Conservation (phyloP, 2,329 filamentous ascomycete genomes). For the Neofusicoccum sp. region DNA sequence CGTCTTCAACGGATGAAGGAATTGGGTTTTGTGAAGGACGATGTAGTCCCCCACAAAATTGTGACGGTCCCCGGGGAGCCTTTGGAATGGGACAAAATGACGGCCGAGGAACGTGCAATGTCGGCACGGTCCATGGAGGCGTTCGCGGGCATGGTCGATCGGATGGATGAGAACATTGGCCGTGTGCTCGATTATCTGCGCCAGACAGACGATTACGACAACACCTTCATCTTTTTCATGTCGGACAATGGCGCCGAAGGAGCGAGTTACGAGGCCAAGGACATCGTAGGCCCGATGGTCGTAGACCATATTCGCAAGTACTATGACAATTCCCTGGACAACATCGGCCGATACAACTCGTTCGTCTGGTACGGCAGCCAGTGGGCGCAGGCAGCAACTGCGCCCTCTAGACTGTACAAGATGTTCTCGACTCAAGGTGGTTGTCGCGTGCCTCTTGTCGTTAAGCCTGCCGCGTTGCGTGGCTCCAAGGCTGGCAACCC, state of each 20-base stretch:
- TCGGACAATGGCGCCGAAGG: constrained; percentile 66
- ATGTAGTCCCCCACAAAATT: constrained; percentile 48
- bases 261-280: constrained; percentile 60
- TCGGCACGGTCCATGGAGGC: constrained; percentile 62
- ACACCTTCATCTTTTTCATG: constrained; percentile 66
- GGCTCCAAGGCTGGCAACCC: constrained; percentile 27
- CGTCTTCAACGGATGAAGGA: constrained; percentile 59
- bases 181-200: constrained; percentile 60
- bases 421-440: constrained; percentile 51
- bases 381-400: constrained; percentile 59
- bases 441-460: constrained; percentile 56
- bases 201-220: constrained; percentile 60
- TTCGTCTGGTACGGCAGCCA: constrained; percentile 64
- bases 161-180: constrained; percentile 63
- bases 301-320: constrained; percentile 59
- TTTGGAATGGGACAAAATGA: constrained; percentile 52
- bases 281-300: constrained; percentile 58
- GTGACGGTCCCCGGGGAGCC: constrained; percentile 50
- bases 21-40: constrained; percentile 54
- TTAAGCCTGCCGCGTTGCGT: constrained; percentile 36
- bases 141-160: constrained; percentile 66
- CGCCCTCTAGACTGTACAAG: constrained; percentile 53
- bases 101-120: constrained; percentile 48
- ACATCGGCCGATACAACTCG: constrained; percentile 58
- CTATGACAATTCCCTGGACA: constrained; percentile 61